phyloP scores from a whole-genome alignment of 1,284 basidiomycete genomes.

The Ceratobasidium sp. region DNA sequence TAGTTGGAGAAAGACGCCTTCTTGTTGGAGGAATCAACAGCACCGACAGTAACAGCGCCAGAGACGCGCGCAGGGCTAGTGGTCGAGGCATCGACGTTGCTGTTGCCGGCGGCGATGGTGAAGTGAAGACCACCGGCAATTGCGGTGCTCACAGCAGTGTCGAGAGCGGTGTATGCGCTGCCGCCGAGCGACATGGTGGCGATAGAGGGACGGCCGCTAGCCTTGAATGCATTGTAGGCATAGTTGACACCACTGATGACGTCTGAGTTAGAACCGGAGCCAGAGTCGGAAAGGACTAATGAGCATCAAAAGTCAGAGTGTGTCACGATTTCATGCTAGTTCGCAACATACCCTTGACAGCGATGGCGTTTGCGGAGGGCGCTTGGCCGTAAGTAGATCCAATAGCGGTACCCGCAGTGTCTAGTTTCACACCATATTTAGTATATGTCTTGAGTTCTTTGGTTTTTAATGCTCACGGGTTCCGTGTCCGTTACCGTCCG shows the following conservation, averaged over 20 bases:
- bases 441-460: constrained; percentile 2
- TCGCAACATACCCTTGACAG: constrained; percentile 75
- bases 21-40: constrained; percentile 80
- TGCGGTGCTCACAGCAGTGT: constrained; percentile 53
- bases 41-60: constrained; percentile 87
- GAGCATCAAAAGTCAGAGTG: neutral
- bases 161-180: constrained; percentile 41
- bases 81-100: constrained; percentile 62
- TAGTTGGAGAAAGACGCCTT: constrained; percentile 90
- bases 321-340: too few relatives aligned
- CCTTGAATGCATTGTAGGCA: constrained; percentile 71
- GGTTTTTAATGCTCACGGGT: constrained; percentile 37
- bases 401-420: constrained; percentile 57
- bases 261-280: constrained; percentile 94
- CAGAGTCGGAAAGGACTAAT: constrained; percentile 86
- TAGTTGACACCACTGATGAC: constrained; percentile 82
- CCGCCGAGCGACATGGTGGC: constrained; percentile 45
- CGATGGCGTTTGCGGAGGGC: constrained; percentile 90
- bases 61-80: constrained; percentile 66
- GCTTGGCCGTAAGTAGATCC: constrained; percentile 88
- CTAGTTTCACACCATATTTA: neutral
- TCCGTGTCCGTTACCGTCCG: constrained; percentile 44
- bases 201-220: constrained; percentile 37
- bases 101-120: constrained; percentile 89
- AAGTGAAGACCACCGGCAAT: constrained; percentile 91